A percentile compares a stretch with the other conserved stretches of the same genome.
These are phyloP conservation scores for Candida tetrigidarum DNA, from an alignment of 1,139 yeast species.

Conservation along the genomic window DNA sequence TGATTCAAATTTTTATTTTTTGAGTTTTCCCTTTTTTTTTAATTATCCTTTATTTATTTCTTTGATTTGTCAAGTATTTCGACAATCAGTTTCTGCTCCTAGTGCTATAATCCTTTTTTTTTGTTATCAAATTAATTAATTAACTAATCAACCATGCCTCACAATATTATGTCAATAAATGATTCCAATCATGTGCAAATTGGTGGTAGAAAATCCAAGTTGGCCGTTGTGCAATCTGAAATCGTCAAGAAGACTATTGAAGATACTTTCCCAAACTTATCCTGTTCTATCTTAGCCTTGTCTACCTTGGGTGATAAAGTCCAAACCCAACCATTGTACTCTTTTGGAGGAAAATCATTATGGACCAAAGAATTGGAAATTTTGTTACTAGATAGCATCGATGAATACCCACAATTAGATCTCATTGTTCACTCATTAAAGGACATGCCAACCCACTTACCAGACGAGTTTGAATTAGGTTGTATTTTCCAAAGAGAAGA, in stretches of 20 bases:
- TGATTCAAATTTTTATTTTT: background rate
- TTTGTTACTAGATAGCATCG: conserved; percentile 63
- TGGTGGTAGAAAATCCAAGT: conserved; percentile 87
- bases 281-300: conserved; percentile 74
- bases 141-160: conserved; percentile 17
- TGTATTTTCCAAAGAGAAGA: conserved; percentile 85
- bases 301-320: conserved; percentile 91
- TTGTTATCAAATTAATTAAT: background rate
- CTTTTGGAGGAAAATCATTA: conserved; percentile 93
- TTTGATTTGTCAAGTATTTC: background rate
- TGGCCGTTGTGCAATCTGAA: conserved; percentile 88
- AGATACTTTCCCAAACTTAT: conserved; percentile 58
- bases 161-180: conserved; percentile 17
- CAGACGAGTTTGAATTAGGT: conserved; percentile 89
- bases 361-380: conserved; percentile 97
- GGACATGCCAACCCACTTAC: conserved; percentile 93
- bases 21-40: background rate
- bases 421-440: conserved; percentile 92
- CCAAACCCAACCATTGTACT: conserved; percentile 81
- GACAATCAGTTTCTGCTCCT: background rate
- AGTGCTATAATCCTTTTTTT: too few relatives aligned
- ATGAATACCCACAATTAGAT: conserved; percentile 73
- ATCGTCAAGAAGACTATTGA: conserved; percentile 67
- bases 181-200: conserved; percentile 46
- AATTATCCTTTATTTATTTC: background rate